Evolutionary conservation across 2,329 filamentous ascomycete genomes (phyloP), one percentile per base, ranked within the genome.

Genomic region (Fusarium sp.): DNA sequence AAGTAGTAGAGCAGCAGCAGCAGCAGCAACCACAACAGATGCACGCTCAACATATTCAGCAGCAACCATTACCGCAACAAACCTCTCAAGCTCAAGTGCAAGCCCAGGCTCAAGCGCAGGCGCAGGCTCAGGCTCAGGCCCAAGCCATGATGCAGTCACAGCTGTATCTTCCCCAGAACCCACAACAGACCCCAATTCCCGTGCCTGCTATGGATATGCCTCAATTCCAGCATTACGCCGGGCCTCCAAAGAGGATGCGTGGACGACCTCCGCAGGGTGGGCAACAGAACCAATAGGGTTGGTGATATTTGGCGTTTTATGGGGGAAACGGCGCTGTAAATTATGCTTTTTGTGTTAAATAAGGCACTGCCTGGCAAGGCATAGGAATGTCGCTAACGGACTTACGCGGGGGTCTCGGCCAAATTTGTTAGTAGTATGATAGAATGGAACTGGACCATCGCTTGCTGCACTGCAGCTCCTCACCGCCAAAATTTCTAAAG

Each of bases 401-500:
- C 60, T 57, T 46, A 46, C 42, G 59, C 40, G 66, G 60, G 63
- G 53, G 13, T 40, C 18, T n/a, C 28, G 53, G 58, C 48, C 50
- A 64, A 63, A 48, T 50, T 49, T 74, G 72, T 69, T 74, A 73
- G 62, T 58, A 34, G 49, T 24, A 36, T 31, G 40, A 56, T 60
- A 60, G 48, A 28, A 39, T 45, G n/a, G 40, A 38, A 49, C 36
- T 48, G 31, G 39, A 42, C 39, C 49, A 33, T 53, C 33, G 15
- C 20, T 62, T 51, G 31, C 53, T 52, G 33, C 59, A 54, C 65
- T 64, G 60, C 69, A 69, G 48, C 56, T 66, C 46, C 54, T 76
- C 75, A 77, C 75, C 75, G 74, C 75, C 75, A 72, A 77, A 77
- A 71, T 73, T 76, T 76, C 63, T 40, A 36, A 52, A 51, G 62